Evolutionary conservation across 176 grass and related monocot genomes (phyloP), one percentile per base, ranked within the genome.

Genomic region (Pontederia crassipes): DNA sequence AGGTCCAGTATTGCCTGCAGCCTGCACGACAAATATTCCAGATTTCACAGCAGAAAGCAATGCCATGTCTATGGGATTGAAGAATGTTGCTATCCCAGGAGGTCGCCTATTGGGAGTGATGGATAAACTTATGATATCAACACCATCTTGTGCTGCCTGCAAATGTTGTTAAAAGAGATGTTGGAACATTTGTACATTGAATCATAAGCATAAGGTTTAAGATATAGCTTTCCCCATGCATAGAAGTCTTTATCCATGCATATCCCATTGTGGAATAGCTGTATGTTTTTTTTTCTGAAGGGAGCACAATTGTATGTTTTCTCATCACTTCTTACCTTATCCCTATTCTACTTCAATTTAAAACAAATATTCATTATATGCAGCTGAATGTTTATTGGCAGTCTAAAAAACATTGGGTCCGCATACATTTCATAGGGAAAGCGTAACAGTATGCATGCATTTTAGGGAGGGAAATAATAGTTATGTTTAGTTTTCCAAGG

Each of bases 1-100:
- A 65, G 93, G 93, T 49, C 93, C 93, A 46, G 87, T 98, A 68
- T 98, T 98, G 77, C 93, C 93, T 26, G 93, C 87, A 61, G 93
- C 93, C 73, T 98, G 93, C 57, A 98, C 93, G 48, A 92, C 87
- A 79, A 98, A 98, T 78, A 98, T 92, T 66, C 87, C 81, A 72
- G 84, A 81, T 74, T 88, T 88, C 50, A 88, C 76, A 65, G 93
- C 93, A 57, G 84, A 88, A 13, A 98, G 53, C 70, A 98, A 71
- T 13, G 93, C 70, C 93, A 98, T 98, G 58, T 98, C 93, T 74
- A 98, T 98, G 69, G 93, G 93, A 80, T 98, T 98, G 72, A 98
- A 98, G 60, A 98, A 98, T 69, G 79, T 92, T 24, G 93, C 93
- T 46, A 92, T 50, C 40, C 93, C 93, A 55, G 87, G 84, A 65